phyloP scores from a whole-genome alignment of 2,329 filamentous ascomycete genomes.

The Zymoseptoria pseudotritici region DNA sequence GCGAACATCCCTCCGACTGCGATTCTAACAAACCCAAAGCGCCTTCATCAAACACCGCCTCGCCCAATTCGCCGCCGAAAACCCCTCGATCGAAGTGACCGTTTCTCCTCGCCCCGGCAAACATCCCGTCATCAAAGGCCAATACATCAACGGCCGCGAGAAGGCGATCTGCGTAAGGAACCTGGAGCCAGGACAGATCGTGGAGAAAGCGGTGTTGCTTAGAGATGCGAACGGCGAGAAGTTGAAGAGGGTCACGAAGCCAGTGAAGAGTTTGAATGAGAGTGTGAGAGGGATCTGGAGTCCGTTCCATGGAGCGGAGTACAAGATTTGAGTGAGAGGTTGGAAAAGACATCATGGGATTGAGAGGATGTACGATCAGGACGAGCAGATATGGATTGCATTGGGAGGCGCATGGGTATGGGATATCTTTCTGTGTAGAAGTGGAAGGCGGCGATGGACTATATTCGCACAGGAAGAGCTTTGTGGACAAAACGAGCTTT shows the following conservation, averaged over 20 bases:
- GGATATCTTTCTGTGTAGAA: not conserved
- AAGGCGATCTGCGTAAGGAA: conserved; percentile 88
- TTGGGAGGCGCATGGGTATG: conserved; percentile 4
- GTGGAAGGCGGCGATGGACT: not conserved
- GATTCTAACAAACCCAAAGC: conserved; percentile 38
- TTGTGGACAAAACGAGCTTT: not conserved
- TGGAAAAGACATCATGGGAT: not conserved
- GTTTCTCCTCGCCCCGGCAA: conserved; percentile 83
- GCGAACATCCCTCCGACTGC: not conserved
- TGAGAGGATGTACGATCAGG: not conserved
- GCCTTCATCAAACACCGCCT: conserved; percentile 74
- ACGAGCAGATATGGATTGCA: not conserved
- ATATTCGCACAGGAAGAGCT: not conserved
- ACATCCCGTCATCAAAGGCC: conserved; percentile 80
- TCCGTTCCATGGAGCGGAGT: conserved; percentile 53
- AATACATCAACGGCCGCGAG: conserved; percentile 84
- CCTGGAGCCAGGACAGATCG: conserved; percentile 68
- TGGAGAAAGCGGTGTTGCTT: conserved; percentile 69
- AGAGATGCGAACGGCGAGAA: conserved; percentile 70
- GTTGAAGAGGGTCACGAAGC: conserved; percentile 52
- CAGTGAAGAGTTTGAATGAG: conserved; percentile 55
- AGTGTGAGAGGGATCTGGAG: conserved; percentile 60
- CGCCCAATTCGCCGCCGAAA: conserved; percentile 66
- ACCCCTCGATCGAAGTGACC: conserved; percentile 85
- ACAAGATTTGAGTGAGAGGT: conserved; percentile 40